These are phyloP conservation scores for Canavalia gladiata DNA, from an alignment of 306 rosid species.

Conservation along the genomic window DNA sequence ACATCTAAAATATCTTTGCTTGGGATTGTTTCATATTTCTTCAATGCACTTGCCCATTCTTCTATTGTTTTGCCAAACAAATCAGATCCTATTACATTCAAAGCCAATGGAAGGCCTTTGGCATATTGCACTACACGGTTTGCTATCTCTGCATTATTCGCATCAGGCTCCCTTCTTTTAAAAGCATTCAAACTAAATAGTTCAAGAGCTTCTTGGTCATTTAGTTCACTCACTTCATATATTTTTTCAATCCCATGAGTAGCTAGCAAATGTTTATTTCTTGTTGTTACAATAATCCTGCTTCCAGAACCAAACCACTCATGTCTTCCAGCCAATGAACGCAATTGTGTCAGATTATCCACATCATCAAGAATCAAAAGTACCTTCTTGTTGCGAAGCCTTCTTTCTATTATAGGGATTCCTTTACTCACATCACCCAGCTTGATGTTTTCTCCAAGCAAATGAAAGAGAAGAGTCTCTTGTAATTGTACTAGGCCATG, in stretches of 20 bases:
- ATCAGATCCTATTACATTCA: conserved; percentile 36
- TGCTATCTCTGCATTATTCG: conserved; percentile 31
- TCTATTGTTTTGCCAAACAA: conserved; percentile 20
- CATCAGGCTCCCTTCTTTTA: conserved; percentile 11
- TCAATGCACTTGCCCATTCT: conserved; percentile 41
- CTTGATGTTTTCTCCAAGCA: conserved; percentile 42
- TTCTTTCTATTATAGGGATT: conserved; percentile 36
- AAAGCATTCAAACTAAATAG: conserved; percentile 48
- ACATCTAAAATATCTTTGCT: conserved; percentile 16
- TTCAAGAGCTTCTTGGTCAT: conserved; percentile 41
- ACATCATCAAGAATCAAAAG: conserved; percentile 48
- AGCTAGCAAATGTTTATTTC: conserved; percentile 38
- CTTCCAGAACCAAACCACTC: conserved; percentile 51
- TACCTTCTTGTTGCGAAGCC: conserved; percentile 38
- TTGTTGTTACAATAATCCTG: conserved; percentile 48
- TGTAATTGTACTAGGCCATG: conserved; percentile 43
- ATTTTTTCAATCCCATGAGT: conserved; percentile 27
- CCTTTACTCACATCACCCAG: conserved; percentile 43
- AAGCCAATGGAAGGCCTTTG: conserved; percentile 52
- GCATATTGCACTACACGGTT: conserved; percentile 44
- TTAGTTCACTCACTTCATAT: conserved; percentile 35
- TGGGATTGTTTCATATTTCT: conserved; percentile 27
- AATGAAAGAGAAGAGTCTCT: conserved; percentile 27
- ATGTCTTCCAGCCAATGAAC: conserved; percentile 18
- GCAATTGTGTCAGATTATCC: neutral